phyloP scores from a whole-genome alignment of 768 basidiomycete genomes.

The Suillus placidus region DNA sequence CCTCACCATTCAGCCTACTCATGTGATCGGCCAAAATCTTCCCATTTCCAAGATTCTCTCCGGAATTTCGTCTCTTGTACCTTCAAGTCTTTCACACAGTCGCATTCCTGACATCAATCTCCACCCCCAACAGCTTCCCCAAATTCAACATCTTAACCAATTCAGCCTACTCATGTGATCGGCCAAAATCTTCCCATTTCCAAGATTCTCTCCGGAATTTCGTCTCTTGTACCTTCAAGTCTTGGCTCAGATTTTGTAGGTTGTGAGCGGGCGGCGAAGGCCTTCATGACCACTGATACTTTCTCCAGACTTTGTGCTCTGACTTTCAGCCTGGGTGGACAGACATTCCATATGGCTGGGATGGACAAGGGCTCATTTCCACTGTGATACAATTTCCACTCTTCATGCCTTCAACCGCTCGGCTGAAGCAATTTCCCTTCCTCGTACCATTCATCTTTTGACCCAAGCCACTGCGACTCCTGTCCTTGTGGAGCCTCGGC shows the following conservation, averaged over 20 bases:
- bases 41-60: too few species aligned
- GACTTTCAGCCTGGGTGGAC: constrained; percentile 69
- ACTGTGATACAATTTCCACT: constrained; percentile 1
- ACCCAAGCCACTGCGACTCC: constrained; percentile 36
- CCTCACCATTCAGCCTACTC: constrained; percentile 15
- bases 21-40: too few species aligned
- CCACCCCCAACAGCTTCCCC: constrained; percentile 26
- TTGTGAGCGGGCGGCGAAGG: constrained; percentile 85
- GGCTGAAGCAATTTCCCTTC: constrained; percentile 1
- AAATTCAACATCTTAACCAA: constrained; percentile 18
- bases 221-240: constrained; percentile 39
- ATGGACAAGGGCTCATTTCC: constrained; percentile 99
- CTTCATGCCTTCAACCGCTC: constrained; percentile 2
- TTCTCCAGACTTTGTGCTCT: constrained; percentile 93
- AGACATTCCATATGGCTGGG: constrained; percentile 81
- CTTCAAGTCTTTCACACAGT: too few species aligned
- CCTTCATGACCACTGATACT: constrained; percentile 99
- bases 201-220: constrained; percentile 76
- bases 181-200: constrained; percentile 91
- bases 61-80: too few species aligned
- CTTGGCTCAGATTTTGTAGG: constrained; percentile 66
- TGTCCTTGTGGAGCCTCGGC: constrained; percentile 43
- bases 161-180: constrained; percentile 58
- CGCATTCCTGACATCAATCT: constrained; percentile 26
- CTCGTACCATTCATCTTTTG: constrained; percentile 11